Conservation (phyloP, 306 rosid genomes). For the Acacia confusa region DNA sequence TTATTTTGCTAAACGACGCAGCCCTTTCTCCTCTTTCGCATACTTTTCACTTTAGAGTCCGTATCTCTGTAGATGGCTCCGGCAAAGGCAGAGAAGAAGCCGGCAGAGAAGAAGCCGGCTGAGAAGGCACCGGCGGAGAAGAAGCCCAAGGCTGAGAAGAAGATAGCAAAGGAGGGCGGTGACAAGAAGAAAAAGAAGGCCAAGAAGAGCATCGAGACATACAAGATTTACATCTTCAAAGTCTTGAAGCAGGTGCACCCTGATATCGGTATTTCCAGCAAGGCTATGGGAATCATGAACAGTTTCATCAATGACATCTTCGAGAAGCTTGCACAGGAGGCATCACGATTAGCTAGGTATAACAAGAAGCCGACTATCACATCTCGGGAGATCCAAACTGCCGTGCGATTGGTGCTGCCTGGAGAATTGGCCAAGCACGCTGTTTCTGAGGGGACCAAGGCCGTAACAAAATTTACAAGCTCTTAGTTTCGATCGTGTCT, state of each 20-base stretch:
- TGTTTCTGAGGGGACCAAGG: conserved; percentile 80
- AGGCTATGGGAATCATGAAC: conserved; percentile 90
- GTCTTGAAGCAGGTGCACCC: conserved; percentile 85
- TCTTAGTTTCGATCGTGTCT: conserved; percentile 30
- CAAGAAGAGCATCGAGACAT: conserved; percentile 70
- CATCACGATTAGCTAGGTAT: conserved; percentile 62
- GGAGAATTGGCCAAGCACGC: conserved; percentile 86
- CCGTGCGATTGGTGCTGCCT: conserved; percentile 72
- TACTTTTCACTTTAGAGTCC: background rate
- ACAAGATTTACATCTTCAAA: conserved; percentile 84
- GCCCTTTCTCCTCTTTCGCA: background rate
- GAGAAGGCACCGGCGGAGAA: conserved; percentile 63
- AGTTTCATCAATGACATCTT: conserved; percentile 77
- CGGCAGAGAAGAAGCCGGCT: conserved; percentile 70
- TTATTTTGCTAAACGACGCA: background rate
- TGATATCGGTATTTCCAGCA: conserved; percentile 76
- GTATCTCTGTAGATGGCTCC: conserved; percentile 53
- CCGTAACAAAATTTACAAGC: conserved; percentile 70
- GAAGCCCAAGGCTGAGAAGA: conserved; percentile 81
- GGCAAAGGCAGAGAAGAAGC: conserved; percentile 65
- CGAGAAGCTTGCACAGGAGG: conserved; percentile 81
- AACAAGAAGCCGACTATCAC: conserved; percentile 79
- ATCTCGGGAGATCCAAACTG: conserved; percentile 78
- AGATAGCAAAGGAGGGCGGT: conserved; percentile 65
- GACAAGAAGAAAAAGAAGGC: conserved; percentile 74